A percentile compares a stretch with the other conserved stretches of the same genome.
Evolutionary conservation across 2,329 filamentous ascomycete species (phyloP).

Genomic region (Paecilomyces sp.): DNA sequence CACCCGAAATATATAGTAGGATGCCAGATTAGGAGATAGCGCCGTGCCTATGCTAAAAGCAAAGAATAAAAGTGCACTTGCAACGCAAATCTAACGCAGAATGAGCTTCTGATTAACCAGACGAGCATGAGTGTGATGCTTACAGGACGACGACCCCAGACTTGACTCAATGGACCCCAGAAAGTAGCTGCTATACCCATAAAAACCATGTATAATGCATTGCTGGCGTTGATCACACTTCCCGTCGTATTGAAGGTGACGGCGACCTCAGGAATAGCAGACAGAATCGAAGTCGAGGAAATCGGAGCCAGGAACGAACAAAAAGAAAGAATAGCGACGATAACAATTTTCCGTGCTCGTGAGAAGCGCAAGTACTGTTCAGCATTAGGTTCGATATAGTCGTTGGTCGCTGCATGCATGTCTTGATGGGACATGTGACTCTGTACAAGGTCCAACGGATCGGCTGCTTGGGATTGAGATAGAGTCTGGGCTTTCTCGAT

Average conservation of each 20-base stretch:
- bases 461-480: conserved; percentile 7
- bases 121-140: conserved; percentile 15
- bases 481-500: not conserved
- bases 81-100: conserved; percentile 46
- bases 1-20: conserved; percentile 68
- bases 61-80: conserved; percentile 58
- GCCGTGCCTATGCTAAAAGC: conserved; percentile 66
- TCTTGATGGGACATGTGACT: conserved; percentile 28
- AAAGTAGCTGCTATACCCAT: conserved; percentile 66
- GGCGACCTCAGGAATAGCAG: conserved; percentile 69
- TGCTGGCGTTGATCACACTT: conserved; percentile 64
- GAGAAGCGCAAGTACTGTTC: conserved; percentile 60
- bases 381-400: conserved; percentile 38
- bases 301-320: conserved; percentile 71
- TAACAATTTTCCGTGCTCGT: conserved; percentile 54
- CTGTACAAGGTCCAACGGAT: conserved; percentile 21
- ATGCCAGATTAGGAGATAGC: conserved; percentile 60
- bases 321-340: conserved; percentile 63
- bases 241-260: conserved; percentile 57
- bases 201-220: conserved; percentile 66
- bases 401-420: conserved; percentile 16
- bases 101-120: not conserved
- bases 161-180: conserved; percentile 65
- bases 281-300: conserved; percentile 64
- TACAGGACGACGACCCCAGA: conserved; percentile 54